Evolutionary conservation across 2,329 filamentous ascomycete genomes (phyloP).

Genomic region (Aspergillus vadensis): DNA sequence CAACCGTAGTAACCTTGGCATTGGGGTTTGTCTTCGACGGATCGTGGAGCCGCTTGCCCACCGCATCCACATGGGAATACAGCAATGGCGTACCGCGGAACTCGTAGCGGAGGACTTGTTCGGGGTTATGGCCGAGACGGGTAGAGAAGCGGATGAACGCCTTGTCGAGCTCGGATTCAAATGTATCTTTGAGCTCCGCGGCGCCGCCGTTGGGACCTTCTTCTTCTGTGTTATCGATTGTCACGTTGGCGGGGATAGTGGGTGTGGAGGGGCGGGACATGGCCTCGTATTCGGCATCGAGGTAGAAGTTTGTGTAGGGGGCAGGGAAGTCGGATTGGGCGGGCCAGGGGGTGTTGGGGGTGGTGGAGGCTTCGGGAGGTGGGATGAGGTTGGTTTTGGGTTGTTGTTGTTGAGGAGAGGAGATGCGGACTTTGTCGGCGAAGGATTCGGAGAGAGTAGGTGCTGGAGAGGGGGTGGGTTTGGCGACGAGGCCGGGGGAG

Average conservation of each 20-base stretch:
- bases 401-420: conserved; percentile 39
- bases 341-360: conserved; percentile 74
- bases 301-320: conserved; percentile 75
- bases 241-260: conserved; percentile 51
- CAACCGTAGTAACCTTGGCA: conserved; percentile 30
- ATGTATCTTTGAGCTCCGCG: conserved; percentile 65
- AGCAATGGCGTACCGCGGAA: conserved; percentile 73
- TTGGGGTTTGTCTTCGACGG: conserved; percentile 22
- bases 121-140: conserved; percentile 75
- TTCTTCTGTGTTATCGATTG: conserved; percentile 42
- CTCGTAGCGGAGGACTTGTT: conserved; percentile 80
- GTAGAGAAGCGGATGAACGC: conserved; percentile 81
- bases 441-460: conserved; percentile 75
- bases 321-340: conserved; percentile 62
- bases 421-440: conserved; percentile 66
- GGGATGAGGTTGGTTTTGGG: conserved; percentile 12
- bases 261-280: conserved; percentile 62
- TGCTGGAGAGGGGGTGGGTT: conserved; percentile 42
- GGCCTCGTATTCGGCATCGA: conserved; percentile 91
- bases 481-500: conserved; percentile 9
- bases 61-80: conserved; percentile 74
- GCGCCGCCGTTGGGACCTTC: conserved; percentile 34
- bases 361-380: conserved; percentile 38
- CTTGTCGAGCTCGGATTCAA: conserved; percentile 73
- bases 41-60: conserved; percentile 65